phyloP scores from a whole-genome alignment of 768 basidiomycete genomes.

The Rhodotorula sphaerocarpa region DNA sequence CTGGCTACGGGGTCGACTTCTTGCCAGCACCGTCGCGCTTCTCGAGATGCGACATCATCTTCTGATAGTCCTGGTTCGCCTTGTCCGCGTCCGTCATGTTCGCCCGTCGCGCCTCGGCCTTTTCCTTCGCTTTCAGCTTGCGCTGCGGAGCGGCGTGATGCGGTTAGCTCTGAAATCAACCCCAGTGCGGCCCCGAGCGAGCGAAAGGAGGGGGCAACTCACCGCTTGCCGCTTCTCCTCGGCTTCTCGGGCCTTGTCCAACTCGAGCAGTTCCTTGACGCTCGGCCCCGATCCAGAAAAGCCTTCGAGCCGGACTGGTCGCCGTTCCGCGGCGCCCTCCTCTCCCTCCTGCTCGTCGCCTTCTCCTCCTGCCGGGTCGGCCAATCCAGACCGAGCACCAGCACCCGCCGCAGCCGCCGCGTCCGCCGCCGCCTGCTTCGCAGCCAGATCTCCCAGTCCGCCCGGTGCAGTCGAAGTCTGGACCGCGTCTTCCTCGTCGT shows the following conservation, averaged over 20 bases:
- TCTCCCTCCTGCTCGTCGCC: slow-evolving; percentile 42
- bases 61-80: slow-evolving; percentile 4
- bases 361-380: neutral
- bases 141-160: slow-evolving; percentile 1
- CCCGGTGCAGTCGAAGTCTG: slow-evolving; percentile 14
- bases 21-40: neutral
- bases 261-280: slow-evolving; percentile 69
- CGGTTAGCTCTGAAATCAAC: neutral
- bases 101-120: neutral
- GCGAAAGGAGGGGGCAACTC: slow-evolving; percentile 38
- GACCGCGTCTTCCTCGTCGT: neutral
- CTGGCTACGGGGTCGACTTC: too few species aligned
- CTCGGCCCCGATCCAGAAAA: slow-evolving; percentile 74
- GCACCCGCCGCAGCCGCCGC: neutral
- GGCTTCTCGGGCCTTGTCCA: slow-evolving; percentile 61
- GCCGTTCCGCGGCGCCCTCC: slow-evolving; percentile 45
- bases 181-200: neutral
- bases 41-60: slow-evolving; percentile 2
- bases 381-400: too few species aligned
- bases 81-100: slow-evolving; percentile 14
- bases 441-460: slow-evolving; percentile 20
- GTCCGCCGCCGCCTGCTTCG: slow-evolving; percentile 16
- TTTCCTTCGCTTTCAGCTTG: slow-evolving; percentile 10
- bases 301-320: slow-evolving; percentile 57
- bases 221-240: slow-evolving; percentile 61